Percentiles rank a stretch among this genome's conserved stretches.
phyloP scores from a whole-genome alignment of 2,329 filamentous ascomycete genomes.

The Westerdykella aurantiaca region DNA sequence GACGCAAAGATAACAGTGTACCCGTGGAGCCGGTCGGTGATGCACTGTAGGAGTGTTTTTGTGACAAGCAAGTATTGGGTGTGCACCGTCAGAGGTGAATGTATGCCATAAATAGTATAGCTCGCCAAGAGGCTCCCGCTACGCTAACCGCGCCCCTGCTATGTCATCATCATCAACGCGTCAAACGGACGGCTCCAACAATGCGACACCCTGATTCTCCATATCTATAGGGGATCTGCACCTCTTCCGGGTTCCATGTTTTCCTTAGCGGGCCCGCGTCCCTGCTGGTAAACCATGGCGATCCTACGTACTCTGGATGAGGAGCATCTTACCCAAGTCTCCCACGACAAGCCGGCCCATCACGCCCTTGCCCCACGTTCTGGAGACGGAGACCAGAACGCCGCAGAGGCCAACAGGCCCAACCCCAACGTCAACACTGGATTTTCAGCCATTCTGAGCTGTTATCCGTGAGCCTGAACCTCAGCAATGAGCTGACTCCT shows the following conservation, averaged over 20 bases:
- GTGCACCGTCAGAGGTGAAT: too few relatives aligned
- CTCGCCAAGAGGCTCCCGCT: not conserved
- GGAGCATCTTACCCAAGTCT: slow-evolving; percentile 2
- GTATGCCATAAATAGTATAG: too few relatives aligned
- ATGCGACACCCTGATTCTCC: too few relatives aligned
- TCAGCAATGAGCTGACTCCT: slow-evolving; percentile 26
- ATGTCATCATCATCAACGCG: not conserved
- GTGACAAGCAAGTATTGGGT: too few relatives aligned
- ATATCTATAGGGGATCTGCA: too few relatives aligned
- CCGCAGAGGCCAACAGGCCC: slow-evolving; percentile 27
- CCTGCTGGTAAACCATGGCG: slow-evolving; percentile 3
- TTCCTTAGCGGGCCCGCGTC: not conserved
- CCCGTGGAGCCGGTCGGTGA: too few relatives aligned
- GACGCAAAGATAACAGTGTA: too few relatives aligned
- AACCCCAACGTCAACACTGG: slow-evolving; percentile 52
- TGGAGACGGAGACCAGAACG: slow-evolving; percentile 6
- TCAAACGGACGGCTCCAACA: too few relatives aligned
- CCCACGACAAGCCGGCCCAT: slow-evolving; percentile 23
- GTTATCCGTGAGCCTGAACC: slow-evolving; percentile 58
- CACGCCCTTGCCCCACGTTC: slow-evolving; percentile 17
- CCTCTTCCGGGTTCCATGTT: not conserved
- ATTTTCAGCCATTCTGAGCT: slow-evolving; percentile 58
- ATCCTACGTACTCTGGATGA: not conserved
- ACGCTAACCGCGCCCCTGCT: not conserved
- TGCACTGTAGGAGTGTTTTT: too few relatives aligned